Evolutionary conservation across 192 early-diverging fungal species (phyloP), one percentile per base, ranked within the genome.

Genomic region (Thoreauomyces humboldtii): DNA sequence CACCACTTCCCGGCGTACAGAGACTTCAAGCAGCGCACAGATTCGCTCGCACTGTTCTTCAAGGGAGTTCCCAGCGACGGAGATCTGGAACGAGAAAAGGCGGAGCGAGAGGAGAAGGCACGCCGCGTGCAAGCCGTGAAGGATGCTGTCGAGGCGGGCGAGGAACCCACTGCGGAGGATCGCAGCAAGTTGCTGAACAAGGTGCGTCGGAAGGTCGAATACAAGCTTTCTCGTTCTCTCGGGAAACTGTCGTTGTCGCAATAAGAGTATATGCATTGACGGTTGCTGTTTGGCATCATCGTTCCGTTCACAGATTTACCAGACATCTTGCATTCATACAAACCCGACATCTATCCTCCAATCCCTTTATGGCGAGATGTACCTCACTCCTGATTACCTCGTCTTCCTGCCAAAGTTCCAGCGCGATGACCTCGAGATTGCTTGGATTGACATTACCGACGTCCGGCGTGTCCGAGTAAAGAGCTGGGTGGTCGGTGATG

Each of bases 1-100:
- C 55, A 56, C 52, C 34, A 66, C 51, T 58, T 58, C 45, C 64
- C 64, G 29, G 24, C 25, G 7, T 66, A 58, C 42, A 29, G 25
- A 2, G 50, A 22, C 5, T 52, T 15, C 50, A 58, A 43, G 31
- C 29, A 22, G 9, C 32, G 46, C 38, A 27, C 15, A 7, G 64
- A 66, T 29, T 28, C 43, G 12, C 35, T 66, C 0, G 21, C 54
- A 7, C 12, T 19, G 14, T 66, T 66, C 25, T 66, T 66, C n/a
- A 33, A 57, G 53, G 55, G 42, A 14, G 55, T 66, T 31, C 64
- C 64, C 6, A 25, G 31, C 28, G 64, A 66, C 35, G 62, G 43
- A 28, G 59, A 61, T 58, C 31, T 58, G n/a, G 35, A 37, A 15
- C 33, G 33, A 15, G 50, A 22, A 15, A n/a, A n/a, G n/a, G n/a